phyloP scores from a whole-genome alignment of 1,284 basidiomycete genomes.

The Pisolithus thermaeus region DNA sequence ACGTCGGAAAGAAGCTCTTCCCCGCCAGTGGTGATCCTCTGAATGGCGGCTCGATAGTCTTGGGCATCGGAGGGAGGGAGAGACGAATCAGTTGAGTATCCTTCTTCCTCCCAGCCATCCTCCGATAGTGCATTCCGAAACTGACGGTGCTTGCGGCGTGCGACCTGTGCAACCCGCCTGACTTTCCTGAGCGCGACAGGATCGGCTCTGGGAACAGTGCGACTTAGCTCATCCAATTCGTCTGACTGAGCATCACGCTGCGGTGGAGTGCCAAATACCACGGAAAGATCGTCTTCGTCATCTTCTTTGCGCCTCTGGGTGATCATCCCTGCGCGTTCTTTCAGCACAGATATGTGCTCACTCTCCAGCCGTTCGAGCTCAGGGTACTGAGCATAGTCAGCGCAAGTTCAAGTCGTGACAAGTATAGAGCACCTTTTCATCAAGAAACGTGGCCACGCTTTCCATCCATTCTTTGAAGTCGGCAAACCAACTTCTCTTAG shows the following conservation, averaged over 20 bases:
- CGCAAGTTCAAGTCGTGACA: not conserved
- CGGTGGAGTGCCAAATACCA: conserved; percentile 60
- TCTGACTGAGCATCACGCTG: conserved; percentile 28
- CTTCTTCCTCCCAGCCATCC: conserved; percentile 57
- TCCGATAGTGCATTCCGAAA: conserved; percentile 15
- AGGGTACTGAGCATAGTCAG: conserved; percentile 56
- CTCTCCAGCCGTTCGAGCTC: conserved; percentile 81
- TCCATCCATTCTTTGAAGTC: conserved; percentile 87
- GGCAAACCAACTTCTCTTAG: conserved; percentile 82
- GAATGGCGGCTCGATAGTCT: conserved; percentile 66
- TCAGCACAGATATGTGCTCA: conserved; percentile 68
- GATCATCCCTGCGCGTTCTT: conserved; percentile 72
- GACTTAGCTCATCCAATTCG: conserved; percentile 63
- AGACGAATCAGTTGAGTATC: conserved; percentile 81
- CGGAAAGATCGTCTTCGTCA: conserved; percentile 76
- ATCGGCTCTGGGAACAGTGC: conserved; percentile 42
- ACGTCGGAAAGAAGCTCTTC: conserved; percentile 75
- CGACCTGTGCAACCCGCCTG: conserved; percentile 48
- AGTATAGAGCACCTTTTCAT: conserved; percentile 69
- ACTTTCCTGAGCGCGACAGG: conserved; percentile 43
- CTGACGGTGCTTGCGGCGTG: conserved; percentile 42
- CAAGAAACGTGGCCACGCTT: conserved; percentile 80
- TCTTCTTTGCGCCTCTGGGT: conserved; percentile 61
- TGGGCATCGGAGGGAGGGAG: conserved; percentile 59
- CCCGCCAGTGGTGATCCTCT: conserved; percentile 47